Percentiles rank a stretch among this genome's conserved stretches.
Conservation (phyloP, 2,329 filamentous ascomycete species). For the Colletotrichum sansevieriae region DNA sequence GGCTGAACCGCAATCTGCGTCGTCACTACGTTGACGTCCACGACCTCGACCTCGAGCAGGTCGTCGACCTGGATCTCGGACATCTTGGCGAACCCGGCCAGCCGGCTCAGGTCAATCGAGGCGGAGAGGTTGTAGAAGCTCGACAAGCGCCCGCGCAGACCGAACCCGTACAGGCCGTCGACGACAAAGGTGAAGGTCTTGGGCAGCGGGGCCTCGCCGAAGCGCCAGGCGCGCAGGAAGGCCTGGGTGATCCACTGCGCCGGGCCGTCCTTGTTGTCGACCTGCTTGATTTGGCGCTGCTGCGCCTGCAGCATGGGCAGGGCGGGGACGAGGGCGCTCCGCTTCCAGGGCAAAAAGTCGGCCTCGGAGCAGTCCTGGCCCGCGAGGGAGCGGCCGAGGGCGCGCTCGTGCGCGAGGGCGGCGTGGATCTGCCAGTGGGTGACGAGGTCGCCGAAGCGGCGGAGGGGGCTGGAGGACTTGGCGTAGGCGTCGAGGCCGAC, state of each 20-base stretch:
- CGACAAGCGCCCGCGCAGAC: conserved; percentile 56
- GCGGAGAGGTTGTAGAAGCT: conserved; percentile 65
- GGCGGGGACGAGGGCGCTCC: conserved; percentile 56
- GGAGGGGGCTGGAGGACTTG: conserved; percentile 75
- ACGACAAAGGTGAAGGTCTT: conserved; percentile 63
- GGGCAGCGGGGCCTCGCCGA: conserved; percentile 62
- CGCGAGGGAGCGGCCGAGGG: conserved; percentile 45
- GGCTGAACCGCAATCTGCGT: conserved; percentile 26
- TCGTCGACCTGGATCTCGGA: conserved; percentile 64
- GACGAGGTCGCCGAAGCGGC: conserved; percentile 72
- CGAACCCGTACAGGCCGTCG: conserved; percentile 50
- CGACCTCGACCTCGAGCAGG: conserved; percentile 67
- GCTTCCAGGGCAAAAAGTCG: conserved; percentile 61
- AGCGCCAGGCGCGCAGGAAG: conserved; percentile 71
- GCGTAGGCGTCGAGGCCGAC: conserved; percentile 72
- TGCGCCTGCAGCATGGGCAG: conserved; percentile 66
- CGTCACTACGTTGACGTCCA: conserved; percentile 62
- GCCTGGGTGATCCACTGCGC: conserved; percentile 71
- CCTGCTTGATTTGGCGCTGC: conserved; percentile 62
- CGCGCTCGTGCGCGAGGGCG: conserved; percentile 63
- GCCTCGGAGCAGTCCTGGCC: conserved; percentile 45
- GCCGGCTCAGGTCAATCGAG: conserved; percentile 53
- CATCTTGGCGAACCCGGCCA: conserved; percentile 54
- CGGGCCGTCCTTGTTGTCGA: conserved; percentile 58
- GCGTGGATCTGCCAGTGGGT: conserved; percentile 77